phyloP scores from a whole-genome alignment of 2,329 filamentous ascomycete species.

The Endocalyx cinctus region DNA sequence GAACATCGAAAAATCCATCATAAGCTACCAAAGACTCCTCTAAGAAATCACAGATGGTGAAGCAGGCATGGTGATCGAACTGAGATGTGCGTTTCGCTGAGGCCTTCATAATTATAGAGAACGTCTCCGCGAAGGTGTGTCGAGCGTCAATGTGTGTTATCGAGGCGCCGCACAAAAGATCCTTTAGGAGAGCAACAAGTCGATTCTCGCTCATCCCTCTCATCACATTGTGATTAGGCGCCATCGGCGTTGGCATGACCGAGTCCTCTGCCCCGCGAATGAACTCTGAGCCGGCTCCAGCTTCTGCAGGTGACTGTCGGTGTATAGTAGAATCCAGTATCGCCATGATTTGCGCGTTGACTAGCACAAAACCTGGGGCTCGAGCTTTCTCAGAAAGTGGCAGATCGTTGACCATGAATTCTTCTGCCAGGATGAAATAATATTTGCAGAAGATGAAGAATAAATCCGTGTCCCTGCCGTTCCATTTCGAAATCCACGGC shows the following conservation, averaged over 20 bases:
- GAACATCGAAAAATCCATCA: conserved; percentile 40
- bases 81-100: conserved; percentile 71
- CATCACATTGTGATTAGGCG: conserved; percentile 61
- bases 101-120: conserved; percentile 68
- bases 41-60: conserved; percentile 85
- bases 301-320: conserved; percentile 57
- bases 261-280: conserved; percentile 59
- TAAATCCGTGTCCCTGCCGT: conserved; percentile 79
- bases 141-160: conserved; percentile 40
- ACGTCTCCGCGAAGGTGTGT: conserved; percentile 71
- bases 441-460: conserved; percentile 91
- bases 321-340: conserved; percentile 82
- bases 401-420: conserved; percentile 58
- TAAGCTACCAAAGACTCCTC: conserved; percentile 72
- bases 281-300: conserved; percentile 39
- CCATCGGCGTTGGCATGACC: conserved; percentile 57
- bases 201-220: conserved; percentile 86
- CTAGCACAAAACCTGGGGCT: conserved; percentile 71
- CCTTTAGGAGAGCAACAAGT: conserved; percentile 74
- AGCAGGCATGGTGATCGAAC: conserved; percentile 79
- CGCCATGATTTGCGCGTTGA: conserved; percentile 77
- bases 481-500: conserved; percentile 81
- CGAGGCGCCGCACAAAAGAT: conserved; percentile 59
- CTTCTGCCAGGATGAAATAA: conserved; percentile 73
- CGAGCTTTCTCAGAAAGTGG: conserved; percentile 53